Evolutionary conservation across 2,329 filamentous ascomycete species (phyloP), one percentile per base, ranked within the genome.

Genomic region (Cercospora berteroae): DNA sequence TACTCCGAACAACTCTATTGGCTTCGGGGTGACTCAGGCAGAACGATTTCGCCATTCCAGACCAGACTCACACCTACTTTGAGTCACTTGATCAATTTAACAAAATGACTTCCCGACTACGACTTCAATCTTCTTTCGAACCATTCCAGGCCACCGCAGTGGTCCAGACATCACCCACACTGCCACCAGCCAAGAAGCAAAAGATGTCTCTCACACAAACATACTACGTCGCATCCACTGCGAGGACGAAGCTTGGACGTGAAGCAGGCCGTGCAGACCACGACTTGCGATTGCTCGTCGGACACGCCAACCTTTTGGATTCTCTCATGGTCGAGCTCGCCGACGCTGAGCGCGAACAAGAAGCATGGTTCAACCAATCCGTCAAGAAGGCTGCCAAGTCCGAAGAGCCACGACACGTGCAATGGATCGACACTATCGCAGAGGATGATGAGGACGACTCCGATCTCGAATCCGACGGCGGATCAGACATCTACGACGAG

Each of bases 201-300:
- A 94, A 90, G 83, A 98, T 98, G 95, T 96, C 91, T 80, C 90
- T 98, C 84, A 96, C 94, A 29, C 93, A 97, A 83, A 98, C 94
- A 70, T 99, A 98, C 90, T 97, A 93, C 85, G 90, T 98, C 76
- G 95, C 95, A 79, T 94, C 97, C 86, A 94, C 94, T 82, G 95
- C 95, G 79, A 89, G 95, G 80, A 90, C 90, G 76, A 99, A 99
- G 93, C 93, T 99, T 78, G 93, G 93, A 73, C 88, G 87, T 72
- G 94, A 98, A 84, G 95, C 95, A 84, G 88, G 89, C 81, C 90
- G 90, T 77, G 85, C 92, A 76, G 94, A 98, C 79, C 95, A 98
- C 86, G 89, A 98, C 85, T 91, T 99, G 71, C 90, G 94, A 78
- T 88, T 96, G 56, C 90, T 99, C 69, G 95, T 99, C 75, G 95